phyloP scores from a whole-genome alignment of 1,139 yeast genomes.

The Taphrina populina region DNA sequence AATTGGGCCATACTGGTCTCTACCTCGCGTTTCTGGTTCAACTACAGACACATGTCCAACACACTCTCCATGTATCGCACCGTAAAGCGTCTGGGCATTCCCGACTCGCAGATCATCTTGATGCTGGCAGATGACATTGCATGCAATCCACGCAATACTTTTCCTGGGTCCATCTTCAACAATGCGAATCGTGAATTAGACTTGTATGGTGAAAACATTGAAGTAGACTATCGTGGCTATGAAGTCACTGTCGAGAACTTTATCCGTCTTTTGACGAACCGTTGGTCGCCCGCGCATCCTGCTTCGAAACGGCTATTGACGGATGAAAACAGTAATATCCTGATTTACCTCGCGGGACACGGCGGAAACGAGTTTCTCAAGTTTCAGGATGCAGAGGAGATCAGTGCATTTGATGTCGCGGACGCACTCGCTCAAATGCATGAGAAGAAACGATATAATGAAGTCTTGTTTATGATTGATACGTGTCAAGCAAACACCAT shows the following conservation, averaged over 20 bases:
- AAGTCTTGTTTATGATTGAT: slow-evolving; percentile 94
- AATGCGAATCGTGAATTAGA: slow-evolving; percentile 93
- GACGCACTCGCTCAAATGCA: slow-evolving; percentile 97
- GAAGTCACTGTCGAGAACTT: slow-evolving; percentile 98
- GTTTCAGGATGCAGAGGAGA: slow-evolving; percentile 97
- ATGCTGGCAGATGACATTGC: slow-evolving; percentile 98
- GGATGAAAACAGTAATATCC: slow-evolving; percentile 89
- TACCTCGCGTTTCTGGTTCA: slow-evolving; percentile 96
- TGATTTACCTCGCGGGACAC: slow-evolving; percentile 95
- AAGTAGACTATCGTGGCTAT: slow-evolving; percentile 95
- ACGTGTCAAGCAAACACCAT: slow-evolving; percentile 98
- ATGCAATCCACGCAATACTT: slow-evolving; percentile 91
- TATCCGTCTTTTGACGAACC: slow-evolving; percentile 75
- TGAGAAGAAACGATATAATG: slow-evolving; percentile 85
- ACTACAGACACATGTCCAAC: slow-evolving; percentile 96
- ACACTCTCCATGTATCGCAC: slow-evolving; percentile 91
- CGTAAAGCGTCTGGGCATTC: slow-evolving; percentile 91
- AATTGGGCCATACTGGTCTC: slow-evolving; percentile 96
- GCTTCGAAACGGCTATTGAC: slow-evolving; percentile 84
- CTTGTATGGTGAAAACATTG: slow-evolving; percentile 88
- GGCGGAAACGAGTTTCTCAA: slow-evolving; percentile 97
- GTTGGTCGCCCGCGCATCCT: slow-evolving; percentile 95
- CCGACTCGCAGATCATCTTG: slow-evolving; percentile 92
- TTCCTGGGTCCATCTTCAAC: slow-evolving; percentile 94
- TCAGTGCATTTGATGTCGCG: slow-evolving; percentile 91